Base-by-base conservation (phyloP, 352 stramenopile species). In the Phytophthora constricta region DNA sequence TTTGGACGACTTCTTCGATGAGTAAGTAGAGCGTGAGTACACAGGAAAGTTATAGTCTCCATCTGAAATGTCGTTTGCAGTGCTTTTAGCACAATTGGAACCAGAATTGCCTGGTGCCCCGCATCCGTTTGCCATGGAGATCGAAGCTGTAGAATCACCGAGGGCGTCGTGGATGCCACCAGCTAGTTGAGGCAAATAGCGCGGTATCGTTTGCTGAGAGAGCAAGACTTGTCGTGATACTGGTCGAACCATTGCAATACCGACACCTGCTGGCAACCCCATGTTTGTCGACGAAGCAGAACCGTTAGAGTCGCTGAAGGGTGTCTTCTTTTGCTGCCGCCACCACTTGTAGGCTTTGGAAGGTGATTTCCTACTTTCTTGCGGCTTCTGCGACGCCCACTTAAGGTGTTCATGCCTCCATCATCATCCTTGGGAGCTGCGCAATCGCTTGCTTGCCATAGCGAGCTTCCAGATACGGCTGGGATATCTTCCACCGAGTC, bases 31-130 rank as follows among this genome's bases (percentile, higher is more conserved):
- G 9, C 72, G 75, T 11, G 76, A 58, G 47, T 89, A 87, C 39
- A 89, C 70, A 4, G 74, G 72, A 53, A 82, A 89, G 60, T 91
- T 87, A 77, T 89, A 88, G 41, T 73, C 68, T 52, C 51, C 34
- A 16, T 72, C 60, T 19, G 45, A 31, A 17, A 49, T 49, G 26
- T 68, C 59, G 16, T 51, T 57, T 20, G 66, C 47, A 55, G 54
- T 65, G 25, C 45, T 37, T 45, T 69, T 73, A 27, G 53, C 48
- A 25, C 45, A 23, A 56, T 63, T 42, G 34, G 34, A 62, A 45
- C 42, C 34, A 9, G 46, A 42, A 27, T 48, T 58, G 25, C 45
- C 54, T 26, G 19, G n/a, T 26, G 42, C 17, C 10, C 16, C 39
- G n/a, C 39, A 62, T 46, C 42, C 57, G 33, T 45, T 64, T 2